Conservation (phyloP, 225 moss, liverwort and hornwort genomes). For the Lunularia cruciata region DNA sequence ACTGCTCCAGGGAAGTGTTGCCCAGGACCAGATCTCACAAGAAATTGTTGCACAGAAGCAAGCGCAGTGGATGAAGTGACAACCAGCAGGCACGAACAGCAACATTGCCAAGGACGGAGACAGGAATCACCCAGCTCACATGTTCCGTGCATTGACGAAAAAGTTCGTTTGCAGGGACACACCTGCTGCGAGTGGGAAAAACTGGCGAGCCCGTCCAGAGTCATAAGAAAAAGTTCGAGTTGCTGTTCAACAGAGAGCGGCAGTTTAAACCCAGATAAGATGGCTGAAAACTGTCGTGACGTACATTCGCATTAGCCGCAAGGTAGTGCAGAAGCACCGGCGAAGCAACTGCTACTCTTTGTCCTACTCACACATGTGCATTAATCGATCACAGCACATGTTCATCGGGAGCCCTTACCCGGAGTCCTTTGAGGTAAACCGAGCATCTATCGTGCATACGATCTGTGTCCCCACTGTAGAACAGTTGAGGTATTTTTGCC, state of each 20-base stretch:
- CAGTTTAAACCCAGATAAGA: neutral
- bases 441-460: slow-evolving; percentile 27
- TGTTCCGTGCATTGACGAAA: neutral
- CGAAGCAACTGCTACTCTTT: neutral
- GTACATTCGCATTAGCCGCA: neutral
- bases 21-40: slow-evolving; percentile 4
- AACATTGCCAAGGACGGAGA: neutral
- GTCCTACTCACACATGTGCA: slow-evolving; percentile 12
- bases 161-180: neutral
- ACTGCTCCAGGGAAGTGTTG: slow-evolving; percentile 18
- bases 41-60: slow-evolving; percentile 9
- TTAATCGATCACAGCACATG: slow-evolving; percentile 32
- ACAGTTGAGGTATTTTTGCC: no score
- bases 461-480: slow-evolving; percentile 30
- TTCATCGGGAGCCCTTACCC: slow-evolving; percentile 27
- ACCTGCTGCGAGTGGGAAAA: slow-evolving; percentile 7
- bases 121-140: neutral
- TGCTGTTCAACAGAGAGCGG: slow-evolving; percentile 6
- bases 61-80: no score
- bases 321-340: neutral
- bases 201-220: neutral
- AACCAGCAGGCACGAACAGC: slow-evolving; percentile 5
- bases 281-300: neutral
- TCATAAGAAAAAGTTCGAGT: slow-evolving; percentile 10
- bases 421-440: slow-evolving; percentile 22